Base-by-base conservation (phyloP, 2,329 filamentous ascomycete species). In the Hypomyces rosellus region DNA sequence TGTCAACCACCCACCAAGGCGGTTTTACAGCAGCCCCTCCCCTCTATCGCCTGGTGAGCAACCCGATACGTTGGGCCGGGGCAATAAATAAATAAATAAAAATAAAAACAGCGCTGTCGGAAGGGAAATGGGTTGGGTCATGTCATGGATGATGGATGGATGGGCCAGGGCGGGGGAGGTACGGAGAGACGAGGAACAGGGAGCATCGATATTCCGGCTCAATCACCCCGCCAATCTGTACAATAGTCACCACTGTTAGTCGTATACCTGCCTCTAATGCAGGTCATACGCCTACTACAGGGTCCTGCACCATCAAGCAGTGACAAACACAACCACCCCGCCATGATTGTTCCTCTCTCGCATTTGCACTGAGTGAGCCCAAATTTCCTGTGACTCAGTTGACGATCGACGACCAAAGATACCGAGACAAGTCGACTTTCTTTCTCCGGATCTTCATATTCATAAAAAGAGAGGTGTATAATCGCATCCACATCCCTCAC, bases 331-430 rank as follows among this genome's bases (percentile, higher is more conserved):
- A 20, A 44, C 5, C 55, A 63, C 63, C 59, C 61, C 59, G 57
- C 59, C 57, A 59, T 56, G 40, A 14, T 49, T 30, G 36, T 41
- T 20, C 20, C 20, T 20, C 20, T 20, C 20, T 20, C 20, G 20
- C 20, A 20, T 20, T 20, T 20, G 20, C 20, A 20, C 20, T 44
- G 16, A 13, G 18, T 30, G 44, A 20, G 34, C 43, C 50, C 59
- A 64, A 66, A 69, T 69, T 66, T 68, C 69, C 61, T 68, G 69
- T 72, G 70, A 73, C 68, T 72, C 63, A 65, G 54, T 53, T 8
- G 25, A 30, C 9, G 25, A 30, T 30, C 25, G 25, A 34, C 25
- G 25, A 34, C 18, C 22, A 39, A 43, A 60, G 57, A 54, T 56
- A 61, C 57, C 55, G 59, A 60, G 56, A 51, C 50, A 51, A 48